A percentile compares a stretch with the other conserved stretches of the same genome.
These are phyloP conservation scores for Candida arabinofermentans DNA, from an alignment of 805 yeast species.

Conservation along the genomic window DNA sequence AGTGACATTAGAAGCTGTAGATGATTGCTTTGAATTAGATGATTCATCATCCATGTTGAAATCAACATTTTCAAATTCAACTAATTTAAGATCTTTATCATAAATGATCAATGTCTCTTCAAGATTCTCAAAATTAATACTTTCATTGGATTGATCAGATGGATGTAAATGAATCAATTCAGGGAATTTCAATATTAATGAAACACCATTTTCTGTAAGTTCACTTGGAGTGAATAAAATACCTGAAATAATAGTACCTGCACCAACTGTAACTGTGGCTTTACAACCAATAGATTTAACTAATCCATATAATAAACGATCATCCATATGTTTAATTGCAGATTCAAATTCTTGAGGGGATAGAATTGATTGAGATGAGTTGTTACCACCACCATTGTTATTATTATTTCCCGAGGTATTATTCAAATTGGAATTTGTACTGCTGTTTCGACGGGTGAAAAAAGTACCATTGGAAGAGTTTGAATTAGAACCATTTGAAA, in stretches of 20 bases:
- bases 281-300: slow-evolving; percentile 57
- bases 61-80: slow-evolving; percentile 41
- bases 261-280: slow-evolving; percentile 53
- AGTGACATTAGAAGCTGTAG: slow-evolving; percentile 7
- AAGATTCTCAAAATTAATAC: slow-evolving; percentile 31
- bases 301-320: slow-evolving; percentile 51
- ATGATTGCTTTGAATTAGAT: slow-evolving; percentile 3
- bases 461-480: background rate
- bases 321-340: slow-evolving; percentile 39
- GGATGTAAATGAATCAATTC: slow-evolving; percentile 33
- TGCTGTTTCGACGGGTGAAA: background rate
- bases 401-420: background rate
- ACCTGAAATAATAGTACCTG: slow-evolving; percentile 61
- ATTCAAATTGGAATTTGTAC: slow-evolving; percentile 6
- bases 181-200: slow-evolving; percentile 54
- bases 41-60: slow-evolving; percentile 12
- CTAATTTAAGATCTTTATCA: slow-evolving; percentile 48
- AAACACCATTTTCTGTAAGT: slow-evolving; percentile 40
- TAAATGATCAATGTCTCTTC: slow-evolving; percentile 43
- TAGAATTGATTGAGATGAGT: slow-evolving; percentile 15
- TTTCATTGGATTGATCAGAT: slow-evolving; percentile 33
- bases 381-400: slow-evolving; percentile 9
- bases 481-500: slow-evolving; percentile 16
- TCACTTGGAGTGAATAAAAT: slow-evolving; percentile 46
- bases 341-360: slow-evolving; percentile 26